Percentiles rank a stretch among this genome's conserved stretches.
Conservation (phyloP, 257 asterid genomes). For the Jasminum sambac region DNA sequence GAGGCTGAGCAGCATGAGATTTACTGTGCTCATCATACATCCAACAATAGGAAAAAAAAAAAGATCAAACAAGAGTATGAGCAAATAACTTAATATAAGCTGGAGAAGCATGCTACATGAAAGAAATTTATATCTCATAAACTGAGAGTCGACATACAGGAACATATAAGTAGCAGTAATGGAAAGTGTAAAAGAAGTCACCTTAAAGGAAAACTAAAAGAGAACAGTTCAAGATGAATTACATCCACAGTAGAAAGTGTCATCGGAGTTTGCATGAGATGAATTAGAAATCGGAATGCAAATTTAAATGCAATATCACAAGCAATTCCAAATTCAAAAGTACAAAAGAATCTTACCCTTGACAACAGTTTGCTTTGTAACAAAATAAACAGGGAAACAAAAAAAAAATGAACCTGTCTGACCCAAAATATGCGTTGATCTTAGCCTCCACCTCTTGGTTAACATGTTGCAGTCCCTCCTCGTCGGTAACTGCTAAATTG, state of each 20-base stretch:
- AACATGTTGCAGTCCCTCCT: slow-evolving; percentile 83
- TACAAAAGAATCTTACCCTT: background rate
- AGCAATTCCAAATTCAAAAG: background rate
- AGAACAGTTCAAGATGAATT: background rate
- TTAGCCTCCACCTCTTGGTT: slow-evolving; percentile 91
- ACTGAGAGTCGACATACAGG: background rate
- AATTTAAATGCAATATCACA: slow-evolving; percentile 3
- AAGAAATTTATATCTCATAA: background rate
- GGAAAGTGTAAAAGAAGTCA: background rate
- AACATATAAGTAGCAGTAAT: background rate
- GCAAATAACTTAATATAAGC: background rate
- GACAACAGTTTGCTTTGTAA: background rate
- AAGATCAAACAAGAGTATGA: background rate
- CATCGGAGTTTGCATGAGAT: background rate
- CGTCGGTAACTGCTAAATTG: slow-evolving; percentile 72
- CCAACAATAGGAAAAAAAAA: slow-evolving; percentile 26
- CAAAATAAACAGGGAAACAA: background rate
- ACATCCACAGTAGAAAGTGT: background rate
- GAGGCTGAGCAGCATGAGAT: slow-evolving; percentile 62
- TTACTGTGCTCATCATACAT: slow-evolving; percentile 34
- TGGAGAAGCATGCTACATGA: background rate
- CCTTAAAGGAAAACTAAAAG: background rate
- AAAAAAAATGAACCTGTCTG: slow-evolving; percentile 63
- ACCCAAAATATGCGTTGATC: slow-evolving; percentile 62
- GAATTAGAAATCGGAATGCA: slow-evolving; percentile 6